Percentiles rank a stretch among this genome's conserved stretches.
Conservation (phyloP, 306 rosid species). For the Quercus parvula region DNA sequence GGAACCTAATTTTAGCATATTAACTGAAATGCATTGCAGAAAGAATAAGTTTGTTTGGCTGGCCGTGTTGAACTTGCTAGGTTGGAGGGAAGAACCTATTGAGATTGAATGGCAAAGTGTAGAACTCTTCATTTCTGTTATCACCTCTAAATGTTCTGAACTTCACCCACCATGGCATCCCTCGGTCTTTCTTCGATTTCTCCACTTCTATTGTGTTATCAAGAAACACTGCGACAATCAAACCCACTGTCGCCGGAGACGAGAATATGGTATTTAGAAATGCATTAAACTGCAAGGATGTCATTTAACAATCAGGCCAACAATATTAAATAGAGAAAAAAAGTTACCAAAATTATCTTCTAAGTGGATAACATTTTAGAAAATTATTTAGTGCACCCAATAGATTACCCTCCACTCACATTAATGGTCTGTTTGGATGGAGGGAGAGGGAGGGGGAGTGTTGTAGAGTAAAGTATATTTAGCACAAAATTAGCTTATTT, state of each 20-base stretch:
- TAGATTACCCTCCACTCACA: no score
- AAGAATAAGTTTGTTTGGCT: neutral
- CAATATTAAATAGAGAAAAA: neutral
- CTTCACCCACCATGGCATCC: conserved; percentile 99
- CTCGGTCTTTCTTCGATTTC: conserved; percentile 81
- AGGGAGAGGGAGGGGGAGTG: no score
- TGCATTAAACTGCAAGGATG: conserved; percentile 79
- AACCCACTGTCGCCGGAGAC: conserved; percentile 74
- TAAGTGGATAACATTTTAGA: no score
- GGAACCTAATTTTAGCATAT: neutral
- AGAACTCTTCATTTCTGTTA: conserved; percentile 93
- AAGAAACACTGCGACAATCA: conserved; percentile 85
- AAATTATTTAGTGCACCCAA: no score
- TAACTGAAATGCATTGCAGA: neutral
- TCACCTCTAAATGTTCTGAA: conserved; percentile 92
- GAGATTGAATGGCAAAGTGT: conserved; percentile 88
- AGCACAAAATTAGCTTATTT: no score
- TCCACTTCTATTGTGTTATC: conserved; percentile 92
- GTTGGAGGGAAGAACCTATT: conserved; percentile 96
- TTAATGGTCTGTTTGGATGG: no score
- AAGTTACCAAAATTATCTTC: neutral
- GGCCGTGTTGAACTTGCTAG: conserved; percentile 1
- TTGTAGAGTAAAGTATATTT: no score
- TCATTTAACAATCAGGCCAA: neutral
- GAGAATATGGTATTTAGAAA: conserved; percentile 81